These are phyloP conservation scores for Pyrenophora teres DNA, from an alignment of 2,329 filamentous ascomycete genomes.

Conservation along the genomic window DNA sequence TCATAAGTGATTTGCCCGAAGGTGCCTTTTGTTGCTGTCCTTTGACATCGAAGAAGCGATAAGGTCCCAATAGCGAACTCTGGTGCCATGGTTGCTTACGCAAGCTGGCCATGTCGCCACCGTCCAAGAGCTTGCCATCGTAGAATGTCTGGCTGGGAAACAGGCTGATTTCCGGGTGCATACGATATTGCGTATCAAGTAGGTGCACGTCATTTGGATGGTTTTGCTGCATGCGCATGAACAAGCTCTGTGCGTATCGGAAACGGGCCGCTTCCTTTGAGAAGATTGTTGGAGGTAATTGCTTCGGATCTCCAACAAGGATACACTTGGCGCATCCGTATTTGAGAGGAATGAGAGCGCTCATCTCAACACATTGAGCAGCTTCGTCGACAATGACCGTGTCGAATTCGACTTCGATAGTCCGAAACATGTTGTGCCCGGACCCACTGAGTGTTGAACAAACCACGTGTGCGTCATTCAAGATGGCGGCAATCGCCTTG, in stretches of 20 bases:
- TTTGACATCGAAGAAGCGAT: slow-evolving; percentile 95
- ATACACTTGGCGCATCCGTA: slow-evolving; percentile 97
- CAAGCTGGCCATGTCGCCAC: slow-evolving; percentile 76
- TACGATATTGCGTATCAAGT: slow-evolving; percentile 97
- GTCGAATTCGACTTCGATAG: slow-evolving; percentile 93
- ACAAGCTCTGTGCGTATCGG: slow-evolving; percentile 96
- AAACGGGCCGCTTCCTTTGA: slow-evolving; percentile 90
- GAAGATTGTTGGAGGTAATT: slow-evolving; percentile 92
- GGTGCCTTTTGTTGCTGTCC: slow-evolving; percentile 82
- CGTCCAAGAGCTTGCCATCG: slow-evolving; percentile 83
- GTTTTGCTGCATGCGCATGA: slow-evolving; percentile 97
- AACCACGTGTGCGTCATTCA: slow-evolving; percentile 88
- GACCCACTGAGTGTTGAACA: slow-evolving; percentile 94
- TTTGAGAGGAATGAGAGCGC: slow-evolving; percentile 93
- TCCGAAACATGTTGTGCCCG: slow-evolving; percentile 97
- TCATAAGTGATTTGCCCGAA: slow-evolving; percentile 87
- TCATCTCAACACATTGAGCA: slow-evolving; percentile 96
- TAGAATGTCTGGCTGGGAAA: slow-evolving; percentile 95
- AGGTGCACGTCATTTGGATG: slow-evolving; percentile 87
- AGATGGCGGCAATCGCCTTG: slow-evolving; percentile 61
- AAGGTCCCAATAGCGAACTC: slow-evolving; percentile 80
- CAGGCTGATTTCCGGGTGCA: slow-evolving; percentile 94
- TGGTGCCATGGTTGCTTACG: slow-evolving; percentile 84
- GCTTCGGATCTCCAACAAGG: slow-evolving; percentile 95
- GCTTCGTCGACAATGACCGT: slow-evolving; percentile 98